phyloP scores from a whole-genome alignment of 2,329 filamentous ascomycete species.

The Exophiala mesophila region DNA sequence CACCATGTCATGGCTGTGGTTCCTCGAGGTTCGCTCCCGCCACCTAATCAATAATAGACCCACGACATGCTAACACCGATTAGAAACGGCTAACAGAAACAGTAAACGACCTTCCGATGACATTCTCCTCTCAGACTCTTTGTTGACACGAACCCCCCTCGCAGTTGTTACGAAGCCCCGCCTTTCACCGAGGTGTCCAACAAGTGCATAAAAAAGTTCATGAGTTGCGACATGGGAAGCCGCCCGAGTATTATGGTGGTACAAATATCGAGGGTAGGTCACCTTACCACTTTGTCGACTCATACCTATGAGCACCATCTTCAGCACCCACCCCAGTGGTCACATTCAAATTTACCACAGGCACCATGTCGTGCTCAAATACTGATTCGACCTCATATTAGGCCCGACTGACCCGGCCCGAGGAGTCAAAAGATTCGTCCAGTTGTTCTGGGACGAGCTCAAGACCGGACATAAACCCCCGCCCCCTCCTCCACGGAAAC shows the following conservation, averaged over 20 bases:
- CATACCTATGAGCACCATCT: too few species aligned
- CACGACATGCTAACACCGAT: conserved; percentile 8
- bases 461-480: conserved; percentile 39
- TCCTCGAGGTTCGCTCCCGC: conserved; percentile 21
- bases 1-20: conserved; percentile 22
- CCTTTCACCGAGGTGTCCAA: conserved; percentile 42
- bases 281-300: not conserved
- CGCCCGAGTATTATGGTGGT: conserved; percentile 40
- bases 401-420: conserved; percentile 23
- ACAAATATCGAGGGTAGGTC: conserved; percentile 36
- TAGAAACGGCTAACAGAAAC: conserved; percentile 19
- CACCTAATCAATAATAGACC: not conserved
- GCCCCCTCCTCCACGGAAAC: conserved; percentile 18
- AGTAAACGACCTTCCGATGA: conserved; percentile 9
- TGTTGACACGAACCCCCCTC: too few species aligned
- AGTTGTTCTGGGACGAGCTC: conserved; percentile 40
- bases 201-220: conserved; percentile 40
- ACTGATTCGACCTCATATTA: too few species aligned
- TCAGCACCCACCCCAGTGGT: too few species aligned
- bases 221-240: conserved; percentile 37
- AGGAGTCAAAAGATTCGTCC: conserved; percentile 32
- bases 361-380: too few species aligned
- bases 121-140: too few species aligned
- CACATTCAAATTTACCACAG: conserved; percentile 1
- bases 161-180: conserved; percentile 38